Percentiles rank a stretch among this genome's conserved stretches.
These are phyloP conservation scores for Russula dissimulans DNA, from an alignment of 768 basidiomycete species.

Conservation along the genomic window DNA sequence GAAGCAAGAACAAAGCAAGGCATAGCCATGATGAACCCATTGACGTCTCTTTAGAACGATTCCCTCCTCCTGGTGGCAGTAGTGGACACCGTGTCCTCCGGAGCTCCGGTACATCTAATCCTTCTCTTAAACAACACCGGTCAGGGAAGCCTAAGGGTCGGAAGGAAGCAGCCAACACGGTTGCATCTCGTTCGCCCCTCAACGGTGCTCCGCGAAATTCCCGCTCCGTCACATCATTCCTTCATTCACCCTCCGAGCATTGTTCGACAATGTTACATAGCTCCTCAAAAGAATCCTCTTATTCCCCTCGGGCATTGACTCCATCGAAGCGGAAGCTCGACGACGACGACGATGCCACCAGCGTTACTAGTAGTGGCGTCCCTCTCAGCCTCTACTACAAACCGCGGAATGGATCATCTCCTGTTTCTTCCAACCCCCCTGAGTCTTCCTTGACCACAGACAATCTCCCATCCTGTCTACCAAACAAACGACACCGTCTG, in stretches of 20 bases:
- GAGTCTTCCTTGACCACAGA: not conserved
- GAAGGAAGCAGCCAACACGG: not conserved
- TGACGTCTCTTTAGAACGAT: not conserved
- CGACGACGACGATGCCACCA: not conserved
- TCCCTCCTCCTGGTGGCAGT: not conserved
- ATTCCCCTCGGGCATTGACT: not conserved
- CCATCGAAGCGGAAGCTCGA: constrained; percentile 15
- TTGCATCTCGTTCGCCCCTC: not conserved
- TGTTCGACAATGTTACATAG: not conserved
- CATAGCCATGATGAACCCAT: constrained; percentile 8
- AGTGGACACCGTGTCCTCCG: not conserved
- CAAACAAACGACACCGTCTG: constrained; percentile 1
- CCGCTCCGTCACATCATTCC: not conserved
- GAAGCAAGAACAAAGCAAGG: constrained; percentile 21
- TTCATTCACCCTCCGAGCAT: not conserved
- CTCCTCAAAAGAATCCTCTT: not conserved
- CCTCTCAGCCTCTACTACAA: constrained; percentile 17
- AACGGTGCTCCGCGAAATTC: not conserved
- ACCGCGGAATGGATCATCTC: not conserved
- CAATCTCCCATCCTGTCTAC: not conserved
- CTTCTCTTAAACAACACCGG: not conserved
- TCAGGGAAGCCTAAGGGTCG: not conserved
- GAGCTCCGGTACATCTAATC: not conserved
- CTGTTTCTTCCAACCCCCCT: not conserved
- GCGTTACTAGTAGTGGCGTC: constrained; percentile 9